Base-by-base conservation (phyloP, 805 yeast species). In the Geotrichum ghanense region DNA sequence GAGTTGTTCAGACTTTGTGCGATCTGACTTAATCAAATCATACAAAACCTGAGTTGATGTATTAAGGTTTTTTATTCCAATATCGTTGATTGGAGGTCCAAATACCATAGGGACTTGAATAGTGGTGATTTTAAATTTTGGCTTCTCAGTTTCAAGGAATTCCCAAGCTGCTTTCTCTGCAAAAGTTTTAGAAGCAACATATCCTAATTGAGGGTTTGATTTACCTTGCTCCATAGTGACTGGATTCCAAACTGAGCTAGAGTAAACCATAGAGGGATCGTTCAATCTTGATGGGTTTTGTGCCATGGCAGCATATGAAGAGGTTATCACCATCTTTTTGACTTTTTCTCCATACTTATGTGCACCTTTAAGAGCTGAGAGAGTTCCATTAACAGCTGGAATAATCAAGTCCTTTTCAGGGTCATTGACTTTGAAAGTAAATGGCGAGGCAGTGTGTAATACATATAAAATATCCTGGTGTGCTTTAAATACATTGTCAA, bases 101-200 rank as follows among this genome's bases (percentile, higher is more conserved):
- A 53, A 59, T 12, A 62, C 63, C 16, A 52, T 50, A 3, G 63
- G 62, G 14, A 66, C 66, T 41, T 57, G 53, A 41, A 62, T 49
- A 7, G 64, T 48, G 14, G 62, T 51, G 31, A 56, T 47, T 3
- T 49, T 41, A 27, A 62, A 60, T 9, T 48, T 43, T 10, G 55
- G 52, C 27, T 62, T 56, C 20, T 53, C 48, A 9, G 43, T 59
- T 37, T 69, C 60, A n/a, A 66, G 49, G 53, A 76, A 77, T 1
- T 73, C 69, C 76, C 83, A 75, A 21, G 76, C 76, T 3, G 78
- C 73, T 51, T 66, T 56, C 61, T 80, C 83, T 27, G 83, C 84
- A 55, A 65, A 63, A 7, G 61, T 68, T 60, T 78, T 79, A 40
- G 83, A 59, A 66, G 40, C 70, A 70, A 47, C 22, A 41, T 56